Percentiles rank a stretch among this genome's conserved stretches.
phyloP scores from a whole-genome alignment of 139 green algal genomes.

The Volvox africanus region DNA sequence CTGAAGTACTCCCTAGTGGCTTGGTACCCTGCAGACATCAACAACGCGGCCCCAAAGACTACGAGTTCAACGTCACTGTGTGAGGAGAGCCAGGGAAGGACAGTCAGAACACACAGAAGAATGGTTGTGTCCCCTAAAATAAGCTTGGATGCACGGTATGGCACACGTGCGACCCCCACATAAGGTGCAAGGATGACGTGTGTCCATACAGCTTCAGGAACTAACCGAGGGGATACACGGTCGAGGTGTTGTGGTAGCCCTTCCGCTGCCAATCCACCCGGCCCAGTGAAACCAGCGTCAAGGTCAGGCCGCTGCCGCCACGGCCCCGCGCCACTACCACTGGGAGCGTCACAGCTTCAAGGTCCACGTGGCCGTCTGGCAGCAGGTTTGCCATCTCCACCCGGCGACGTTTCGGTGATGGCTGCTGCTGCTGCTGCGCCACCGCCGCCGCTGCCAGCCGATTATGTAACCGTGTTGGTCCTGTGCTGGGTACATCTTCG shows the following conservation, averaged over 20 bases:
- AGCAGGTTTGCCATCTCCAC: not conserved
- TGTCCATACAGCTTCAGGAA: not conserved
- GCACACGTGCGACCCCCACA: no score
- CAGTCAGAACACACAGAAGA: no score
- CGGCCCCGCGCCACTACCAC: constrained; percentile 1
- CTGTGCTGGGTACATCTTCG: not conserved
- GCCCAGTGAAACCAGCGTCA: constrained; percentile 19
- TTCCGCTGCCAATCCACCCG: constrained; percentile 32
- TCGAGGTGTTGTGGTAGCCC: constrained; percentile 9
- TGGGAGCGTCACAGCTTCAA: not conserved
- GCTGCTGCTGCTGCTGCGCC: not conserved
- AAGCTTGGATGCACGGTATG: no score
- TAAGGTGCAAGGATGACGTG: no score
- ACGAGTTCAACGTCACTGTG: no score
- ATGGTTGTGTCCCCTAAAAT: no score
- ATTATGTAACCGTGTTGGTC: not conserved
- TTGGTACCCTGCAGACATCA: not conserved
- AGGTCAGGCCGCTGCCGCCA: not conserved
- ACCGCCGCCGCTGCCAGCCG: not conserved
- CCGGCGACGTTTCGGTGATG: constrained; percentile 16
- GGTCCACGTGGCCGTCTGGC: constrained; percentile 22
- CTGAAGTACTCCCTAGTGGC: constrained; percentile 7
- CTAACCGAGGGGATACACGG: constrained; percentile 26
- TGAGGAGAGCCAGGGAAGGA: no score
- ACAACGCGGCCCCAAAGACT: no score